A percentile compares a stretch with the other conserved stretches of the same genome.
Evolutionary conservation across 2,329 filamentous ascomycete species (phyloP).

Genomic region (Calcarisporium arbuscula): DNA sequence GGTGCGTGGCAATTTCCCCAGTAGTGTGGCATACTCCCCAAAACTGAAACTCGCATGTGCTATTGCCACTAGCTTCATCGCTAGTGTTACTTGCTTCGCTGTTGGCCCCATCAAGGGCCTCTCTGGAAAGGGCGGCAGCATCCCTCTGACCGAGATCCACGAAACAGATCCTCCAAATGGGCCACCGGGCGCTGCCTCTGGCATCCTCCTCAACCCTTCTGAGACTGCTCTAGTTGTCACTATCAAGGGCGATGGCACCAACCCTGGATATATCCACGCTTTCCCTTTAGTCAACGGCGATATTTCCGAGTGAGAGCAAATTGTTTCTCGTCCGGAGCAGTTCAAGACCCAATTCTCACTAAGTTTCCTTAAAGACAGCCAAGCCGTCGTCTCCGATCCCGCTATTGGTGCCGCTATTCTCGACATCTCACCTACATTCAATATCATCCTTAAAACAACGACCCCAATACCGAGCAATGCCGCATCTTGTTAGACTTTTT

Average conservation of each 20-base stretch:
- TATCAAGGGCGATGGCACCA: constrained; percentile 5
- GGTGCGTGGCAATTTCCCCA: constrained; percentile 5
- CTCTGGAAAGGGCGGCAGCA: background rate
- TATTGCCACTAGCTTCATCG: constrained; percentile 3
- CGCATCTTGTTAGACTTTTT: no score
- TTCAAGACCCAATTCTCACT: constrained; percentile 1
- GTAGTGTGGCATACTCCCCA: constrained; percentile 5
- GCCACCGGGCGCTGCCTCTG: constrained; percentile 1
- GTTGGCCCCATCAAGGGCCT: background rate
- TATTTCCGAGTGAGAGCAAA: background rate
- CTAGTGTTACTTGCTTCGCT: constrained; percentile 6
- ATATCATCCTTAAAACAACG: no score
- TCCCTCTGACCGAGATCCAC: constrained; percentile 4
- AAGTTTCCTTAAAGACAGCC: background rate
- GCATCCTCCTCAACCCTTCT: constrained; percentile 5
- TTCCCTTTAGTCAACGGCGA: constrained; percentile 1
- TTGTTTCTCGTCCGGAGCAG: background rate
- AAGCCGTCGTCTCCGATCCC: constrained; percentile 3
- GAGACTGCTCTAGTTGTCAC: constrained; percentile 4
- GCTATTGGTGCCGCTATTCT: constrained; percentile 3
- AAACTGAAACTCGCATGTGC: constrained; percentile 5
- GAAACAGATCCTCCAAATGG: constrained; percentile 1
- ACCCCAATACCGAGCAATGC: no score
- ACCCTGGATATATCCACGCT: constrained; percentile 1
- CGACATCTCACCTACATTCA: no score